phyloP scores from a whole-genome alignment of 2,329 filamentous ascomycete genomes.

The Aspergillus spinulosporus region DNA sequence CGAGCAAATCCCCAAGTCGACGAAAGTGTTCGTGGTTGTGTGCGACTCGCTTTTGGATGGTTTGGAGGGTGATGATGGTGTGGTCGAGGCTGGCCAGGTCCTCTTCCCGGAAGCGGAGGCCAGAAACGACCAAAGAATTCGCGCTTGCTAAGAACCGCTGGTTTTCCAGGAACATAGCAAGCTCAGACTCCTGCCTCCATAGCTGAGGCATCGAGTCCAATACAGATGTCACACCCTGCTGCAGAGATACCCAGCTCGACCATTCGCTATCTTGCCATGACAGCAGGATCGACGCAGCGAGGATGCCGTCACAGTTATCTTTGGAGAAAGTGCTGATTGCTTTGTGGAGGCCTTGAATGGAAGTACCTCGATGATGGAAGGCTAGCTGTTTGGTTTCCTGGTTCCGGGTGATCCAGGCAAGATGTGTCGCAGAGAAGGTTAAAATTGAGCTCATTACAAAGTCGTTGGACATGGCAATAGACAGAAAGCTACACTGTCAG shows the following conservation, averaged over 20 bases:
- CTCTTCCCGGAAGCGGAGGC: constrained; percentile 55
- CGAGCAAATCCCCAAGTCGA: constrained; percentile 67
- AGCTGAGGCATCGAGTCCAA: constrained; percentile 88
- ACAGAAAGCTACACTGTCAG: constrained; percentile 63
- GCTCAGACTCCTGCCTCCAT: constrained; percentile 77
- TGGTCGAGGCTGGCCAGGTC: constrained; percentile 68
- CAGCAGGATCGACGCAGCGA: constrained; percentile 86
- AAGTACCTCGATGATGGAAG: constrained; percentile 82
- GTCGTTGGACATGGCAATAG: constrained; percentile 74
- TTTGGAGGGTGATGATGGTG: constrained; percentile 63
- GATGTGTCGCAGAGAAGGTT: constrained; percentile 90
- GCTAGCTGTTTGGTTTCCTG: constrained; percentile 82
- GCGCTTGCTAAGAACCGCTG: constrained; percentile 41
- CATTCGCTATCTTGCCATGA: constrained; percentile 97
- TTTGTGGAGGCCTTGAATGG: constrained; percentile 82
- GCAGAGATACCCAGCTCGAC: constrained; percentile 88
- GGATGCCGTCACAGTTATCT: constrained; percentile 83
- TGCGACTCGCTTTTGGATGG: constrained; percentile 62
- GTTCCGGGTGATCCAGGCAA: constrained; percentile 85
- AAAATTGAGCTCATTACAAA: constrained; percentile 95
- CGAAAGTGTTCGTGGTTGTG: constrained; percentile 69
- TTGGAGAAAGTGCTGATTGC: constrained; percentile 82
- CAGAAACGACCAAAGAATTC: constrained; percentile 36
- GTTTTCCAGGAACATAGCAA: constrained; percentile 44
- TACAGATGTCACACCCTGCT: constrained; percentile 87